phyloP scores from a whole-genome alignment of 305 asterid species.

The Ajuga reptans region DNA sequence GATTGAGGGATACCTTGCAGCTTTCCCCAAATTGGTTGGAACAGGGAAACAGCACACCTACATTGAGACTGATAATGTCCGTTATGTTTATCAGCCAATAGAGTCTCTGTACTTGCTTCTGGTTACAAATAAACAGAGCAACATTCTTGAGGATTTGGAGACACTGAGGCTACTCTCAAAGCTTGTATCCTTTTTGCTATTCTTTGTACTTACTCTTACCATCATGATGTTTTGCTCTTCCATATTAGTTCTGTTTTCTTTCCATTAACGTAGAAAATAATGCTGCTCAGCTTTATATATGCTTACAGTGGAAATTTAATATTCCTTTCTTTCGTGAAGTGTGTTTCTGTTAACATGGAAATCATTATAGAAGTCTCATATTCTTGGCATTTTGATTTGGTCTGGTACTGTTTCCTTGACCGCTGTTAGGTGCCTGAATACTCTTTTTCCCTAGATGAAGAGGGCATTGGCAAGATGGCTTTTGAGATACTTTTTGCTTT shows the following conservation, averaged over 20 bases:
- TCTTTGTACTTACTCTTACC: slow-evolving; percentile 10
- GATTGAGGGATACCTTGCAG: slow-evolving; percentile 90
- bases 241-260: slow-evolving; percentile 10
- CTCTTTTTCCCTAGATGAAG: slow-evolving; percentile 77
- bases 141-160: slow-evolving; percentile 83
- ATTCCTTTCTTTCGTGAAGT: not conserved
- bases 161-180: slow-evolving; percentile 74
- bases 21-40: slow-evolving; percentile 86
- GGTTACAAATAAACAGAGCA: slow-evolving; percentile 88
- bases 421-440: slow-evolving; percentile 63
- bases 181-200: slow-evolving; percentile 56
- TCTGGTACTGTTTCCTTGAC: slow-evolving; percentile 35
- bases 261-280: not conserved
- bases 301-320: not conserved
- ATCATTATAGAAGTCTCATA: not conserved
- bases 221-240: not conserved
- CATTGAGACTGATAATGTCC: slow-evolving; percentile 78
- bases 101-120: slow-evolving; percentile 72
- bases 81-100: slow-evolving; percentile 81
- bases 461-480: slow-evolving; percentile 64
- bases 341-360: not conserved
- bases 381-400: not conserved
- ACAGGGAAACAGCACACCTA: slow-evolving; percentile 80
- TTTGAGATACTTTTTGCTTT: slow-evolving; percentile 79
- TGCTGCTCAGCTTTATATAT: not conserved